Base-by-base conservation (phyloP, 1,139 yeast genomes). In the Candida neerlandica region DNA sequence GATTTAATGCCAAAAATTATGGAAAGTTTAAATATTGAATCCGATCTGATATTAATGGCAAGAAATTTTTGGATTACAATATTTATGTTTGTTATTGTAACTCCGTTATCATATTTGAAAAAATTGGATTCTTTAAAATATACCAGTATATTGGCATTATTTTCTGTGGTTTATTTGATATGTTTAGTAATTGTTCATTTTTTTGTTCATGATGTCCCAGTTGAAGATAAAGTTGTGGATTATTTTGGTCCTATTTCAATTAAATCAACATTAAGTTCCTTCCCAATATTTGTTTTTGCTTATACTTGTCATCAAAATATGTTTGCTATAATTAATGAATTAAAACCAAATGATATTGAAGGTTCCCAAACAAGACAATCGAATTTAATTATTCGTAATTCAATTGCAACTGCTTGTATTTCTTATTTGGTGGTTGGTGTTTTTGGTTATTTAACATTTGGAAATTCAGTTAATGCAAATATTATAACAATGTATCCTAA, bases 221-320 rank as follows among this genome's bases (percentile, higher is more conserved):
- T 53, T 2, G 62, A 58, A 5, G 57, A 58, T 9, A 57, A 58
- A 18, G 55, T 58, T 9, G 54, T 73, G 23, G 68, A 66, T 45
- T 63, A 66, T 60, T 41, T 66, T 33, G 80, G 80, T 5, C 80
- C 80, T 0, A 58, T 69, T 19, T 71, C 77, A 14, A 52, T 68
- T 55, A 65, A 63, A 47, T 60, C 65, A 19, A 75, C 80, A 5
- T 61, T 76, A 48, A 57, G 69, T 27, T 71, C 96, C 4, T 82
- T 94, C 60, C 96, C 97, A n/a, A 87, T 94, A 56, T 82, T 94
- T 51, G 88, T 94, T 15, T 90, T 95, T 71, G 98, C 98, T 3
- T 95, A 84, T 67, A 92, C 98, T 0, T 96, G 98, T 54, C 96
- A 94, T 57, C 97, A 94, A 71, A 94, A 86, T 63, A 87, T 94